Percentiles rank a stretch among this genome's conserved stretches.
phyloP scores from a whole-genome alignment of 352 stramenopile species.

The Globisporangium megalacanthum region DNA sequence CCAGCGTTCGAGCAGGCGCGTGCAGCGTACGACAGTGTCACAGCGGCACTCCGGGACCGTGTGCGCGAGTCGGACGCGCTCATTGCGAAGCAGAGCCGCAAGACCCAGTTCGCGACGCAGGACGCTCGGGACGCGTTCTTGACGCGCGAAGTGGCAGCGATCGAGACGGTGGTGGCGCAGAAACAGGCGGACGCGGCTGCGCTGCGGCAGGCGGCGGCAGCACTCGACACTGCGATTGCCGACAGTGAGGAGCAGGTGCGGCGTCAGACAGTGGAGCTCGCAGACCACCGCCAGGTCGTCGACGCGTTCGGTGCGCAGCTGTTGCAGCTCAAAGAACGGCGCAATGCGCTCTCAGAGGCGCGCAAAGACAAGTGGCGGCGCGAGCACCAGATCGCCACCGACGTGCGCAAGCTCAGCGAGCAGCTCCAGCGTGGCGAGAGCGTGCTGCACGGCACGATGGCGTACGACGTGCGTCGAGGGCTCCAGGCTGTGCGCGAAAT shows the following conservation, averaged over 20 bases:
- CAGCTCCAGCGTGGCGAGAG: slow-evolving; percentile 70
- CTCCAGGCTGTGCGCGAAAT: slow-evolving; percentile 86
- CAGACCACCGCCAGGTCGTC: slow-evolving; percentile 43
- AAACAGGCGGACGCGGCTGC: slow-evolving; percentile 51
- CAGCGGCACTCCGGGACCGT: slow-evolving; percentile 51
- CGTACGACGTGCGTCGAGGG: slow-evolving; percentile 79
- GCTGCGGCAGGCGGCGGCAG: slow-evolving; percentile 37
- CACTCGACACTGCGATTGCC: slow-evolving; percentile 30
- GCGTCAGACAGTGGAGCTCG: slow-evolving; percentile 41
- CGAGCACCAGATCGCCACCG: slow-evolving; percentile 73
- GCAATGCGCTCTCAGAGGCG: slow-evolving; percentile 71
- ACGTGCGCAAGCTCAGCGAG: slow-evolving; percentile 69
- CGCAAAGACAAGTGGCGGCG: slow-evolving; percentile 78
- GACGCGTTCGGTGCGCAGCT: slow-evolving; percentile 48
- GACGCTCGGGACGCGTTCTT: slow-evolving; percentile 90
- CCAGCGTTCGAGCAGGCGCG: slow-evolving; percentile 48
- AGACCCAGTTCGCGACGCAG: slow-evolving; percentile 92
- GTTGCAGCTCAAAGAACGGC: slow-evolving; percentile 72
- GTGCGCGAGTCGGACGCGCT: slow-evolving; percentile 80
- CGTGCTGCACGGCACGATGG: slow-evolving; percentile 79
- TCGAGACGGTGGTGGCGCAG: slow-evolving; percentile 50
- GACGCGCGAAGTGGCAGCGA: slow-evolving; percentile 53
- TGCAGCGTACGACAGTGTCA: slow-evolving; percentile 81
- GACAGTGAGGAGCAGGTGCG: slow-evolving; percentile 41
- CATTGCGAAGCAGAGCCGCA: slow-evolving; percentile 95